Conservation (phyloP, 2,329 filamentous ascomycete genomes). For the Westerdykella sp. region DNA sequence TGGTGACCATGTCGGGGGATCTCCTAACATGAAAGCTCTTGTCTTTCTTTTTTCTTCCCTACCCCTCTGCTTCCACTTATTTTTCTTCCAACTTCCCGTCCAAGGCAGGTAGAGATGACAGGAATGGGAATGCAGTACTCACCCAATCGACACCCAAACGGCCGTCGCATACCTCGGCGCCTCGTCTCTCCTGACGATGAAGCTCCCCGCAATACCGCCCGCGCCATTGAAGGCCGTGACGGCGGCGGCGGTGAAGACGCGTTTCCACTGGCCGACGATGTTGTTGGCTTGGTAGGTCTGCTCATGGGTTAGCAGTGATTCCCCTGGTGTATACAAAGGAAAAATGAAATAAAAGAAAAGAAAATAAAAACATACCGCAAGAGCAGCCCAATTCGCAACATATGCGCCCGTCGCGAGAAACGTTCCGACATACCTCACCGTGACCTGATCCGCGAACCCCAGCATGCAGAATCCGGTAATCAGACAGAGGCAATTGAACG, state of each 20-base stretch:
- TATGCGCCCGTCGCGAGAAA: slow-evolving; percentile 63
- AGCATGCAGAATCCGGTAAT: slow-evolving; percentile 61
- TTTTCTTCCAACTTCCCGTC: background rate
- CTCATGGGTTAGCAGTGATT: background rate
- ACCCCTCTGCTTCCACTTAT: background rate
- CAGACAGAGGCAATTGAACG: slow-evolving; percentile 58
- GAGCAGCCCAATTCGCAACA: slow-evolving; percentile 62
- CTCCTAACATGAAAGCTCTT: background rate
- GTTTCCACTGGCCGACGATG: slow-evolving; percentile 54
- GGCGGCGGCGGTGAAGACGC: slow-evolving; percentile 55
- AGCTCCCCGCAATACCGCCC: slow-evolving; percentile 60
- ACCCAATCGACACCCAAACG: slow-evolving; percentile 60
- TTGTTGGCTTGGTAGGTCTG: slow-evolving; percentile 47
- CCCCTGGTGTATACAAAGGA: no score
- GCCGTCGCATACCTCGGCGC: slow-evolving; percentile 59
- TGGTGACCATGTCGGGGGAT: background rate
- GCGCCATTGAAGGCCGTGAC: slow-evolving; percentile 57
- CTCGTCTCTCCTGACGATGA: slow-evolving; percentile 56
- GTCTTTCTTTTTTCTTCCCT: no score
- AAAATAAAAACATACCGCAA: slow-evolving; percentile 37
- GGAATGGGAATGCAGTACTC: slow-evolving; percentile 2
- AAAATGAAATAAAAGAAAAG: background rate
- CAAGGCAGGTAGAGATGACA: background rate
- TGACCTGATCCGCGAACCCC: slow-evolving; percentile 54
- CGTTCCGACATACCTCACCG: slow-evolving; percentile 58